Percentiles rank a stretch among this genome's conserved stretches.
These are phyloP conservation scores for Theobroma cacao DNA, from an alignment of 345 rosid species.

Conservation along the genomic window DNA sequence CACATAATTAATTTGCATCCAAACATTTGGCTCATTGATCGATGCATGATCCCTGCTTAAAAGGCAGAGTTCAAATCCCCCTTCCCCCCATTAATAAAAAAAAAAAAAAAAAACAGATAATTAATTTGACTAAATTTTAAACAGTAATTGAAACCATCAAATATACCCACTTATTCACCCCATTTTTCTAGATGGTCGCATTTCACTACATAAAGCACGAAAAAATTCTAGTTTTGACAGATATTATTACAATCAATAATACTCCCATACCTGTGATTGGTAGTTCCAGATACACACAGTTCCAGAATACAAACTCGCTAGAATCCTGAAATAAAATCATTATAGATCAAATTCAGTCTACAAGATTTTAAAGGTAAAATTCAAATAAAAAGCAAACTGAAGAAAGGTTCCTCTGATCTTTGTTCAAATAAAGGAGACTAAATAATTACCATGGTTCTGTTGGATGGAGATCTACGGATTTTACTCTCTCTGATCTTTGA, in stretches of 20 bases:
- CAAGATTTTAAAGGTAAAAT: neutral
- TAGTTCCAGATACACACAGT: constrained; percentile 72
- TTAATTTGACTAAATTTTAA: neutral
- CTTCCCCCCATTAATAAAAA: no score
- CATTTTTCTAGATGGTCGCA: neutral
- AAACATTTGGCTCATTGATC: no score
- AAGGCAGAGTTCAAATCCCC: no score
- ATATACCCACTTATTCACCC: neutral
- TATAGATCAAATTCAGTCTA: neutral
- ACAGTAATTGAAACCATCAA: neutral
- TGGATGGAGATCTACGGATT: constrained; percentile 68
- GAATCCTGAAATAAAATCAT: constrained; percentile 45
- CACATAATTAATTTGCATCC: neutral
- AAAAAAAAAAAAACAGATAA: no score
- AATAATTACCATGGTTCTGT: constrained; percentile 74
- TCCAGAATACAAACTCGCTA: constrained; percentile 68
- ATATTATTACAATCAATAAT: neutral
- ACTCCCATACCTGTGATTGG: constrained; percentile 75
- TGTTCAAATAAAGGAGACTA: no score
- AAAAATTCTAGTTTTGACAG: neutral
- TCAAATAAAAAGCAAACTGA: neutral
- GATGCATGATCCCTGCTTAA: no score
- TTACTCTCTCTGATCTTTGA: constrained; percentile 63
- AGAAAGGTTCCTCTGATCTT: no score
- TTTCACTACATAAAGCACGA: neutral